phyloP scores from a whole-genome alignment of 164 flowering plant species.

The Magnolia kwangsiensis region DNA sequence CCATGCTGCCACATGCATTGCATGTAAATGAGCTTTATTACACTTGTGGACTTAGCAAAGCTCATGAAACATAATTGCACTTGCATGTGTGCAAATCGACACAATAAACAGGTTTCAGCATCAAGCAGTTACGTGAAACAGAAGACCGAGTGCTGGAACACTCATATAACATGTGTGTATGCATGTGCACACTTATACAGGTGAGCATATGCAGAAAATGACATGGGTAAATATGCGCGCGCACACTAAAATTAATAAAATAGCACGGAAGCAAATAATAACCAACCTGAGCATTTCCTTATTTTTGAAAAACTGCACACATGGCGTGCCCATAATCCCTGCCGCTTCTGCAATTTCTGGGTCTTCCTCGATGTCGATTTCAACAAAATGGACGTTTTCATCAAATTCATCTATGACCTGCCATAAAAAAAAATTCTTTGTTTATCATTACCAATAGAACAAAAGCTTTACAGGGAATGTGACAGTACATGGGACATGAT shows the following conservation, averaged over 20 bases:
- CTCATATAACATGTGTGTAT: too few relatives aligned
- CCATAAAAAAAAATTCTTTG: not conserved
- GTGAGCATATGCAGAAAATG: too few relatives aligned
- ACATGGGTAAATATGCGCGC: not conserved
- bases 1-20: too few relatives aligned
- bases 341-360: conserved; percentile 97
- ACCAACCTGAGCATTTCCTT: conserved; percentile 50
- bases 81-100: too few relatives aligned
- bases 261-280: not conserved
- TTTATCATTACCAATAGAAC: not conserved
- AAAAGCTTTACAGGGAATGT: not conserved
- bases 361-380: conserved; percentile 97
- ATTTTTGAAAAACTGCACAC: conserved; percentile 95
- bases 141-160: too few relatives aligned
- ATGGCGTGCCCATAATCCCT: conserved; percentile 97
- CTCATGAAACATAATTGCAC: too few relatives aligned
- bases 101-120: too few relatives aligned
- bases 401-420: conserved; percentile 96
- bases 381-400: conserved; percentile 89
- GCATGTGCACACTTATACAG: too few relatives aligned
- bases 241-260: not conserved
- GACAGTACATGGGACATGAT: not conserved
- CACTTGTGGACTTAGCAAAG: too few relatives aligned
- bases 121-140: too few relatives aligned
- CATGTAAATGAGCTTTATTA: too few relatives aligned